Evolutionary conservation across 2,329 filamentous ascomycete genomes (phyloP), one percentile per base, ranked within the genome.

Genomic region (Cladosporium sp.): DNA sequence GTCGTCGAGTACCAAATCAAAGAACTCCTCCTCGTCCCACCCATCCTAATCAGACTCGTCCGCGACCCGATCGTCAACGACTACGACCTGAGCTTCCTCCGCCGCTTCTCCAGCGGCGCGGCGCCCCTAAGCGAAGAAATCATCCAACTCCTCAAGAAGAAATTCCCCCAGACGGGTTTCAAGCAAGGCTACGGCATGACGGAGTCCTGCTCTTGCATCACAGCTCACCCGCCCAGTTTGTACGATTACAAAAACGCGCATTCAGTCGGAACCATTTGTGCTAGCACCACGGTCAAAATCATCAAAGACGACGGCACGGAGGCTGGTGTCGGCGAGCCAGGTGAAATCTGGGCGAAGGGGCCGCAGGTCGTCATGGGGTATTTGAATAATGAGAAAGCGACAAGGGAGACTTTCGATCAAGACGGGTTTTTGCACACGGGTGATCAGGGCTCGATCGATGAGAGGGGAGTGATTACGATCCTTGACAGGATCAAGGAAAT

Each of bases 141-240:
- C 48, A 70, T 84, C 13, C 72, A 77, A 19, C 70, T 76, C 19
- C 67, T 85, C 12, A 65, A 78, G 51, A 69, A 72, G 53, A 76
- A 74, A 41, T 84, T 83, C 57, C 82, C 81, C 0, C 67, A 73
- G 1, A 80, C 76, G 0, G 79, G 79, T 0, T 82, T 85, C 64
- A 83, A 80, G 61, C 81, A 83, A 57, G 80, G 79, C 1, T 85
- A 84, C 57, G 83, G 83, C 22, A 85, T 86, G 81, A 86, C 83
- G 0, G 83, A 85, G 62, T 78, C 73, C 0, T 85, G 80, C 61
- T 74, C 71, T 2, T 84, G 79, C 55, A 82, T 86, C 54, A 83
- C 80, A 0, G 73, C 78, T 0, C 81, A 84, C 48, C 78, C 82
- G 4, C 76, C 76, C 0, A 70, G 73, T 1, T 73, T 75, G 41